Base-by-base conservation (phyloP, 106 monocot genomes). In the Chionographis japonica region DNA sequence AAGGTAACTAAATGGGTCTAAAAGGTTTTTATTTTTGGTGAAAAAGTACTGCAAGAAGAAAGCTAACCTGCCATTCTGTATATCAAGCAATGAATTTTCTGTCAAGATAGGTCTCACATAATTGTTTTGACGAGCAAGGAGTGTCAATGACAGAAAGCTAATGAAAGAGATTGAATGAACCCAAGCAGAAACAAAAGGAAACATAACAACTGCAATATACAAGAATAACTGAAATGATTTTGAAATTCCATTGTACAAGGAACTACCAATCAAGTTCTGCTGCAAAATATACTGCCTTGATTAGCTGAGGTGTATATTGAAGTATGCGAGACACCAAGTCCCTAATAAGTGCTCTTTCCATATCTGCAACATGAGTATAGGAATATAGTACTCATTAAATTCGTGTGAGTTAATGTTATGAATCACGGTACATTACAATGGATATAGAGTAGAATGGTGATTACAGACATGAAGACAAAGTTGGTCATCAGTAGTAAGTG, bases 241-340 rank as follows among this genome's bases (percentile, higher is more conserved):
- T 51, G 8, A 53, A 39, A 37, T 40, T n/a, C 2, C 17, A 59
- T 59, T 6, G 17, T 59, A 35, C 18, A 19, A 19, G 7, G 14
- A 4, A 17, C 38, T 77, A 97, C 95, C 97, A 98, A 62, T 98
- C 98, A 77, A 98, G 89, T 74, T 98, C 98, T 69, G 98, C 98
- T 62, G 90, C 92, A 78, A 93, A 93, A 75, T 93, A 80, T 11
- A 88, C 82, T 62, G 98, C 92, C 51, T 72, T 81, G 43, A 82
- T 79, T 50, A 98, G 70, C 38, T 87, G 87, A 52, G 82, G 80
- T 50, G 78, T 54, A 79, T 83, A 98, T 27, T 81, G 78, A 68
- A 87, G 87, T 51, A 98, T 68, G 40, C 86, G 89, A 68, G 89
- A 80, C 6, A 93, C 80, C 70, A 98, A 76, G 40, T 93, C 97